Evolutionary conservation across 768 basidiomycete species (phyloP).

Genomic region (Tulasnella sp.): DNA sequence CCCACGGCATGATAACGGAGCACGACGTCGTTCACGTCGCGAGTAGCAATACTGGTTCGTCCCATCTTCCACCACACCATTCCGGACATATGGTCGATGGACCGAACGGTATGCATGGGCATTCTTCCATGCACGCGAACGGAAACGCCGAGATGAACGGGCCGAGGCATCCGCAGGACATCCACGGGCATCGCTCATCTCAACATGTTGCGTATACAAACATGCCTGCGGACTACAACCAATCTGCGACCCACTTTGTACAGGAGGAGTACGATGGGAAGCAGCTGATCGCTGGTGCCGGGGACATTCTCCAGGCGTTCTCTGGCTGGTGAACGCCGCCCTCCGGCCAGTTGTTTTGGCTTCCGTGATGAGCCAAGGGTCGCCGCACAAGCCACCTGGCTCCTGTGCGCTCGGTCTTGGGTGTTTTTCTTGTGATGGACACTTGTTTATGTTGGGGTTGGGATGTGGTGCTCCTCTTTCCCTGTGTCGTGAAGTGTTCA

Average conservation of each 20-base stretch:
- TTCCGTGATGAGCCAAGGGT: too few species aligned
- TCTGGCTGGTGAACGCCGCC: too few species aligned
- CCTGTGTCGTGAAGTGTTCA: too few species aligned
- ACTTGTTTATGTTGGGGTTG: too few species aligned
- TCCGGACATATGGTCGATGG: too few species aligned
- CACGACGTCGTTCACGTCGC: background rate
- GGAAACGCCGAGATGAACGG: background rate
- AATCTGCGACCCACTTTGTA: slow-evolving; percentile 2
- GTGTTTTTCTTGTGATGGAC: too few species aligned
- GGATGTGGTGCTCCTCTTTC: too few species aligned
- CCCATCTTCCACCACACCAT: background rate
- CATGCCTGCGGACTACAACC: slow-evolving; percentile 10
- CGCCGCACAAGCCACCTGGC: too few species aligned
- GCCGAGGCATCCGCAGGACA: background rate
- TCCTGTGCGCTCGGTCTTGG: too few species aligned
- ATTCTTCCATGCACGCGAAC: background rate
- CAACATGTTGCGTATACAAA: background rate
- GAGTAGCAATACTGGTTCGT: background rate
- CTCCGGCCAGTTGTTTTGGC: too few species aligned
- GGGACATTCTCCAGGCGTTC: too few species aligned
- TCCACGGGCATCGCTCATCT: background rate
- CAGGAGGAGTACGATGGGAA: slow-evolving; percentile 13
- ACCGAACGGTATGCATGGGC: background rate
- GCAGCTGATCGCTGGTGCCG: slow-evolving; percentile 17
- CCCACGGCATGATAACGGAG: background rate